These are phyloP conservation scores for Solanum chiquidenum DNA, from an alignment of 257 asterid species.

Conservation along the genomic window DNA sequence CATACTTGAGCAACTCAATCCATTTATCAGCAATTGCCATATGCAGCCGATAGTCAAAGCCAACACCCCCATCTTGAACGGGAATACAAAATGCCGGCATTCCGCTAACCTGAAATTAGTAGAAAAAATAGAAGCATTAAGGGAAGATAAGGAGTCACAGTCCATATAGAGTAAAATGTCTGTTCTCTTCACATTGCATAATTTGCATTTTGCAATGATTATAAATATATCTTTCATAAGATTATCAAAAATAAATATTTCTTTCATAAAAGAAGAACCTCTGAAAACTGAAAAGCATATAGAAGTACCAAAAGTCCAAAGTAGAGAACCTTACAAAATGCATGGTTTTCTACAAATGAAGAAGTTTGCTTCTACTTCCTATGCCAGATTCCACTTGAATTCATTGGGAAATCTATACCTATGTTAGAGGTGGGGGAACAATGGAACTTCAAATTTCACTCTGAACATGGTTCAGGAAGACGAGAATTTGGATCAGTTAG, in stretches of 20 bases:
- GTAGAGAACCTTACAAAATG: background rate
- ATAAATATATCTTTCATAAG: background rate
- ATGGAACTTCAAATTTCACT: background rate
- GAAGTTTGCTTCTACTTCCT: background rate
- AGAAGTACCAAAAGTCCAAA: background rate
- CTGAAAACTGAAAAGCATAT: background rate
- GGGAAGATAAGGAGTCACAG: slow-evolving; percentile 3
- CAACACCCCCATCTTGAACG: slow-evolving; percentile 90
- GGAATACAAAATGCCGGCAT: slow-evolving; percentile 93
- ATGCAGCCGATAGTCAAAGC: slow-evolving; percentile 95
- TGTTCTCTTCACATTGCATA: background rate
- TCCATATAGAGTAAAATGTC: background rate
- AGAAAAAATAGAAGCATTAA: background rate
- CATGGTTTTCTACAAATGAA: background rate
- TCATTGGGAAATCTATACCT: background rate
- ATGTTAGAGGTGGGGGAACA: background rate
- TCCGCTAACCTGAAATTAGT: slow-evolving; percentile 80
- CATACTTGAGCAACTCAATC: slow-evolving; percentile 89
- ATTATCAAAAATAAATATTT: background rate
- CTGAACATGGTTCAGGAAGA: background rate
- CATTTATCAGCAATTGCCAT: slow-evolving; percentile 99
- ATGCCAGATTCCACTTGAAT: background rate
- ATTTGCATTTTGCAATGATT: background rate
- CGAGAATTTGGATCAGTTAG: background rate
- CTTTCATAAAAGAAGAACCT: background rate